phyloP scores from a whole-genome alignment of 2,329 filamentous ascomycete genomes.

The Exophiala viscosa region DNA sequence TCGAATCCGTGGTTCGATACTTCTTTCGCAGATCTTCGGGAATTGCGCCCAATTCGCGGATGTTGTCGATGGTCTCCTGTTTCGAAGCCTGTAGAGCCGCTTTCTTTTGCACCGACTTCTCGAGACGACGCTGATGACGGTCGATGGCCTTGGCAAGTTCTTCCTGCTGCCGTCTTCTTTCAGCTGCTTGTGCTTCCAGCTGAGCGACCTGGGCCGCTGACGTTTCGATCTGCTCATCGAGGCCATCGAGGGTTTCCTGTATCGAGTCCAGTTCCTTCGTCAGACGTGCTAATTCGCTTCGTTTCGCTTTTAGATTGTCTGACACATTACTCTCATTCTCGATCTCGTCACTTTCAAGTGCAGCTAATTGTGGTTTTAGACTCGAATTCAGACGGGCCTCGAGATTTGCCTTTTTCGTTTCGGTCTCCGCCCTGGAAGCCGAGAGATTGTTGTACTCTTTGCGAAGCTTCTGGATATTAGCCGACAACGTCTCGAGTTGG shows the following conservation, averaged over 20 bases:
- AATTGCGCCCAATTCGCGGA: slow-evolving; percentile 86
- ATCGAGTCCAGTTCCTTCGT: slow-evolving; percentile 65
- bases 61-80: slow-evolving; percentile 78
- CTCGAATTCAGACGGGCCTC: slow-evolving; percentile 89
- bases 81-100: slow-evolving; percentile 73
- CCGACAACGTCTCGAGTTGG: slow-evolving; percentile 68
- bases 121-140: slow-evolving; percentile 81
- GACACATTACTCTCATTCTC: slow-evolving; percentile 58
- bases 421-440: slow-evolving; percentile 68
- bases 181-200: slow-evolving; percentile 56
- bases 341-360: slow-evolving; percentile 72
- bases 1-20: slow-evolving; percentile 77
- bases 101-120: slow-evolving; percentile 87
- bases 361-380: slow-evolving; percentile 78
- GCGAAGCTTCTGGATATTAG: slow-evolving; percentile 67
- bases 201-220: slow-evolving; percentile 53
- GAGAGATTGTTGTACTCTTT: slow-evolving; percentile 73
- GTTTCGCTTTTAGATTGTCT: slow-evolving; percentile 67
- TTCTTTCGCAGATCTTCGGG: slow-evolving; percentile 92
- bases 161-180: slow-evolving; percentile 69
- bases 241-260: slow-evolving; percentile 66
- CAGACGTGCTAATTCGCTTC: slow-evolving; percentile 76
- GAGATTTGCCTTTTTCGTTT: slow-evolving; percentile 74
- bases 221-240: slow-evolving; percentile 68
- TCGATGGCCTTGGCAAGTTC: slow-evolving; percentile 75